phyloP scores from a whole-genome alignment of 148 eudicot species.

The Fallopia convolvulus region DNA sequence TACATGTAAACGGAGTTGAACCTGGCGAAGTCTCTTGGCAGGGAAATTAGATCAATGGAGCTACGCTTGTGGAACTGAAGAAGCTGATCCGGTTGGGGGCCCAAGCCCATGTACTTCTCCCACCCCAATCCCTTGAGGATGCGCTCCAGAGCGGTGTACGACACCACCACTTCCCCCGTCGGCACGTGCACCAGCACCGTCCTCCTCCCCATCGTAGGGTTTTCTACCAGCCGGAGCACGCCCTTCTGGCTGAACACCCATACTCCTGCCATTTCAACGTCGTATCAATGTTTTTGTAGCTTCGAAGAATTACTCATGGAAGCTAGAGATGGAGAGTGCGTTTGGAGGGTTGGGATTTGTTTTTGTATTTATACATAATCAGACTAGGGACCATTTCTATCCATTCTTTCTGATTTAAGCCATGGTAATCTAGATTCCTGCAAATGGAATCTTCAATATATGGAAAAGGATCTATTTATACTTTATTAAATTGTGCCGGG shows the following conservation, averaged over 20 bases:
- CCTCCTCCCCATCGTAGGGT: background rate
- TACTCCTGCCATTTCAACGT: background rate
- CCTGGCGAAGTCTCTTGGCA: background rate
- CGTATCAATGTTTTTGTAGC: too few species aligned
- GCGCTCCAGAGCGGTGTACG: background rate
- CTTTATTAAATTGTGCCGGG: too few species aligned
- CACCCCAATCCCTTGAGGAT: background rate
- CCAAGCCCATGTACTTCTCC: background rate
- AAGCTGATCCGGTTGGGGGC: background rate
- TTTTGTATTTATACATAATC: background rate
- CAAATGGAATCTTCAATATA: background rate
- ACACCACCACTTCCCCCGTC: background rate
- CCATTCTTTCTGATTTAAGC: background rate
- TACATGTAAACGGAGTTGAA: background rate
- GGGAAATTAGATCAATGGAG: constrained; percentile 1
- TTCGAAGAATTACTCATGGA: too few species aligned
- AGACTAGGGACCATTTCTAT: background rate
- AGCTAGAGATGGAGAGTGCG: too few species aligned
- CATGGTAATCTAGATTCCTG: background rate
- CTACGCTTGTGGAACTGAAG: background rate
- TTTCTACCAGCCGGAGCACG: background rate
- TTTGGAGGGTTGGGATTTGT: background rate
- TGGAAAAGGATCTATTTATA: too few species aligned
- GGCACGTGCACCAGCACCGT: background rate
- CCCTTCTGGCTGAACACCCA: background rate